Evolutionary conservation across 345 rosid species (phyloP), one percentile per base, ranked within the genome.

Genomic region (Brassica juncea): DNA sequence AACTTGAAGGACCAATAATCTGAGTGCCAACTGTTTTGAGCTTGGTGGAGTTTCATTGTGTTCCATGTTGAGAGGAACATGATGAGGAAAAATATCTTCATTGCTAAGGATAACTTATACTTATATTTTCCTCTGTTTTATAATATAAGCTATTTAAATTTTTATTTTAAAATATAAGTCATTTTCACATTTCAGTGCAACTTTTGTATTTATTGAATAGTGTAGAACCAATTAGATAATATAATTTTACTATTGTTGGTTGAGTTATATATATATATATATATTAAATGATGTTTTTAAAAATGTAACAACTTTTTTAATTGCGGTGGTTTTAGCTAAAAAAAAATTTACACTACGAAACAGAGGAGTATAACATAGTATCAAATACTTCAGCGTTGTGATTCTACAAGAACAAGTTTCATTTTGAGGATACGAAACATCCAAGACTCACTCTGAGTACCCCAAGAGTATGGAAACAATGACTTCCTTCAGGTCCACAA

Each of bases 401-500:
- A 68, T 3, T 63, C 10, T 10, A 27, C 75, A 64, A 61, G 6
- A 37, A 52, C 44, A 37, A 70, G 10, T 25, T 28, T 39, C 42
- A 27, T 19, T n/a, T 66, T 42, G 2, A 88, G 64, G 97, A 94
- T 92, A 94, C 97, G 71, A 92, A 94, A 82, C 97, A 90, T 84
- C 98, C 97, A 16, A 92, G 83, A 72, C 97, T 94, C 84, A 92
- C 92, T 1, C 97, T 93, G 42, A 90, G 98, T 75, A 94, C 97
- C 16, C 98, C 98, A 63, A 86, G 54, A 0, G 90, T 88, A 31
- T 80, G 87, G 19, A 87, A 86, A 81, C 93, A 94, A 31, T 87
- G 83, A 68, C 68, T 62, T 79, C 97, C 97, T 9, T 64, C 82
- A 62, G 52, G 69, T 77, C 97, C 94, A 34, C 98, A 92, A 39